These are phyloP conservation scores for Phialophora verrucosa DNA, from an alignment of 2,329 filamentous ascomycete genomes.

Conservation along the genomic window DNA sequence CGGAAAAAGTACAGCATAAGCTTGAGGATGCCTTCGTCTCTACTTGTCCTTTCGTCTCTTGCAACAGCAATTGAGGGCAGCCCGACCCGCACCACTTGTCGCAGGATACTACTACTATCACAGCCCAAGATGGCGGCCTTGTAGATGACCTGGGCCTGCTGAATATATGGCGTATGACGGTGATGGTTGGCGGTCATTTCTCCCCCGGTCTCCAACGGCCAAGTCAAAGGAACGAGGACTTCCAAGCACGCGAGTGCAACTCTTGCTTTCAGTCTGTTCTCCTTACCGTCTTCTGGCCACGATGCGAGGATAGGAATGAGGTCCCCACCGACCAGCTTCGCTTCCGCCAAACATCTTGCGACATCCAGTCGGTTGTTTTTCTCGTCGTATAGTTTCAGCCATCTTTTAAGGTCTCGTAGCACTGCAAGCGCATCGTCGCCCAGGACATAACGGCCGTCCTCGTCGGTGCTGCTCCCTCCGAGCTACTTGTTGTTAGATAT, in stretches of 20 bases:
- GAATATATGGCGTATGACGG: conserved; percentile 85
- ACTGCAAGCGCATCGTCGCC: conserved; percentile 93
- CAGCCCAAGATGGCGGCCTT: conserved; percentile 88
- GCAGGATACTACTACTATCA: conserved; percentile 75
- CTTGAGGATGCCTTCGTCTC: conserved; percentile 92
- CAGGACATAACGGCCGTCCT: conserved; percentile 82
- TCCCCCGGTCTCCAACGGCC: conserved; percentile 83
- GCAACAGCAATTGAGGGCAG: conserved; percentile 84
- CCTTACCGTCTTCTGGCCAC: conserved; percentile 75
- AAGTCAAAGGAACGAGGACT: conserved; percentile 88
- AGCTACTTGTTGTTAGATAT: conserved; percentile 61
- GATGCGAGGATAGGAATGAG: conserved; percentile 84
- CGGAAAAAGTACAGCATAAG: conserved; percentile 86
- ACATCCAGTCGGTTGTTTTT: conserved; percentile 94
- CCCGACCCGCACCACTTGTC: conserved; percentile 78
- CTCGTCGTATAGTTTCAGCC: conserved; percentile 93
- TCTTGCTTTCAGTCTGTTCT: conserved; percentile 76
- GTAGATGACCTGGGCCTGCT: conserved; percentile 85
- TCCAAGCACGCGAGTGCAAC: conserved; percentile 86
- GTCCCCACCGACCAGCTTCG: conserved; percentile 89
- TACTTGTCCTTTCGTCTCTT: conserved; percentile 72
- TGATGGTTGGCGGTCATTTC: conserved; percentile 93
- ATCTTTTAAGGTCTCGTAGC: conserved; percentile 90
- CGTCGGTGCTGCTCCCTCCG: conserved; percentile 78
- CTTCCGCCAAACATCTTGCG: conserved; percentile 86